phyloP scores from a whole-genome alignment of 495 filamentous ascomycete species.

The Xylaria bambusicola region DNA sequence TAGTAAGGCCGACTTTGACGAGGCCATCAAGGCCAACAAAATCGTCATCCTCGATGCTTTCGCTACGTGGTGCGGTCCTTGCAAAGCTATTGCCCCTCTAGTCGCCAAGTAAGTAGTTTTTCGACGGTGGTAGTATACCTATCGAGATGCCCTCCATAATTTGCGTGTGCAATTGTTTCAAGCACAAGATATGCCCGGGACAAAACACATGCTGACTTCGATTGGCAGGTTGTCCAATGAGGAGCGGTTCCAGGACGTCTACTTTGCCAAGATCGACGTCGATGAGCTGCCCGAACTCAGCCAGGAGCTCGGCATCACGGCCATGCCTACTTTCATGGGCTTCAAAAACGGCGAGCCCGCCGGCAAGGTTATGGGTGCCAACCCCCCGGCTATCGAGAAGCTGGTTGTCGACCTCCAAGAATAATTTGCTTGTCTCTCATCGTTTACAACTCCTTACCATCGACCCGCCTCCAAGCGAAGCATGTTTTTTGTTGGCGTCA shows the following conservation, averaged over 20 bases:
- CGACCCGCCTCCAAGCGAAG: neutral
- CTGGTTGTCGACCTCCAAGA: conserved; percentile 38
- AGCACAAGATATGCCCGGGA: neutral
- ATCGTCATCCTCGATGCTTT: conserved; percentile 83
- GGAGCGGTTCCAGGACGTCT: conserved; percentile 42
- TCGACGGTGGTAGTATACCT: neutral
- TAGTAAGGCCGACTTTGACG: conserved; percentile 65
- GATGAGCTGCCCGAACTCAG: conserved; percentile 77
- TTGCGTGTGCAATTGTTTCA: too few species aligned
- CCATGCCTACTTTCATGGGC: conserved; percentile 92
- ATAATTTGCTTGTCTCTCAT: too few species aligned
- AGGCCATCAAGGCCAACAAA: conserved; percentile 52
- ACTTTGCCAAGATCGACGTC: conserved; percentile 93
- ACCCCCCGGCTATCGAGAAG: conserved; percentile 61
- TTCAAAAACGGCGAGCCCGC: conserved; percentile 75
- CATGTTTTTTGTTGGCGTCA: neutral
- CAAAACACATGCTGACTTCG: conserved; percentile 15
- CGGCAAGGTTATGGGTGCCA: conserved; percentile 79
- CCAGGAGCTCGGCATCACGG: conserved; percentile 78
- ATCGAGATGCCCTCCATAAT: too few species aligned
- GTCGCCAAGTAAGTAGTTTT: conserved; percentile 60
- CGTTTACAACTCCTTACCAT: neutral
- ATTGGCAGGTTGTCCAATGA: conserved; percentile 20
- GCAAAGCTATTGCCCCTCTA: conserved; percentile 81
- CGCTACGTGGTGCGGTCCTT: conserved; percentile 93